phyloP scores from a whole-genome alignment of 345 rosid species.

The Heritiera littoralis region DNA sequence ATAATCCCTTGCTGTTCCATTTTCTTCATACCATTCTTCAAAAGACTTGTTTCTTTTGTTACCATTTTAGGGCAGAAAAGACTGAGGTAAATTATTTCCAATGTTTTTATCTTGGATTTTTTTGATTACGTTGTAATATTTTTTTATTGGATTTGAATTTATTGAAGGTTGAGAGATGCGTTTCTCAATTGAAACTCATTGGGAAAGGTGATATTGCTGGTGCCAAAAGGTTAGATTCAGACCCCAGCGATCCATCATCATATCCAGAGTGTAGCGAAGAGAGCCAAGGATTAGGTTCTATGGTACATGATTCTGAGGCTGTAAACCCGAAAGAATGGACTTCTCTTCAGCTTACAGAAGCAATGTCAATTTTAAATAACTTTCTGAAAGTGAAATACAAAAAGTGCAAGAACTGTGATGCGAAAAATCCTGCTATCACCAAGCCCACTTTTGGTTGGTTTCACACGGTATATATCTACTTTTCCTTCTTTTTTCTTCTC shows the following conservation, averaged over 20 bases:
- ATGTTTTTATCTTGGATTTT: background rate
- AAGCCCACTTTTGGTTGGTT: conserved; percentile 86
- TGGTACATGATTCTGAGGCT: conserved; percentile 29
- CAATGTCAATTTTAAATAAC: conserved; percentile 46
- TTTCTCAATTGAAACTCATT: conserved; percentile 66
- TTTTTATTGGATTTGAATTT: background rate
- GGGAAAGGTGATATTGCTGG: conserved; percentile 71
- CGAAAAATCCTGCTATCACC: conserved; percentile 41
- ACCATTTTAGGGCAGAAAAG: conserved; percentile 43
- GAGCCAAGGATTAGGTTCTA: conserved; percentile 43
- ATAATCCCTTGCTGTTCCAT: conserved; percentile 70
- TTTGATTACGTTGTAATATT: background rate
- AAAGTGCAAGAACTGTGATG: conserved; percentile 51
- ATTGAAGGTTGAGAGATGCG: conserved; percentile 56
- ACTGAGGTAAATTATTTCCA: conserved; percentile 38
- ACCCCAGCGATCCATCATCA: conserved; percentile 27
- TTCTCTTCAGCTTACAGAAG: conserved; percentile 72
- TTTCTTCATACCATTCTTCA: conserved; percentile 56
- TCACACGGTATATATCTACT: conserved; percentile 49
- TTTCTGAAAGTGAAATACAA: conserved; percentile 47
- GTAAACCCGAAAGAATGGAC: conserved; percentile 57
- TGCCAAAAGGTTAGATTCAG: conserved; percentile 57
- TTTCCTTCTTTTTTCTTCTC: background rate
- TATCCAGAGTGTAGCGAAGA: conserved; percentile 43
- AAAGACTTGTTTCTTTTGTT: conserved; percentile 66